A percentile compares a stretch with the other conserved stretches of the same genome.
These are phyloP conservation scores for Blastobotrys illinoisensis DNA, from an alignment of 1,139 yeast genomes.

Conservation along the genomic window DNA sequence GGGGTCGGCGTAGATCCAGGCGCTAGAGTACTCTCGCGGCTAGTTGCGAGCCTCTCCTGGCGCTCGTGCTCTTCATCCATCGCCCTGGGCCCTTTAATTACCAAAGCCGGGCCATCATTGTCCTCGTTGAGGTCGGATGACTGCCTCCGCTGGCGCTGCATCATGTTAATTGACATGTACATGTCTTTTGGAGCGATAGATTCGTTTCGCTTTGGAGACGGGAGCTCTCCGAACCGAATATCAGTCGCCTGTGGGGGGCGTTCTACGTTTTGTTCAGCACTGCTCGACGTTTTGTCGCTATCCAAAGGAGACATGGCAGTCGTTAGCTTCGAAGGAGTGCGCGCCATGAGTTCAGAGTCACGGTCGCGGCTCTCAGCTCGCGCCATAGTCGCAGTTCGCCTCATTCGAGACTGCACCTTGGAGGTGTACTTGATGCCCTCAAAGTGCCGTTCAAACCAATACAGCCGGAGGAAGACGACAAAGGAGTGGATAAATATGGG, in stretches of 20 bases:
- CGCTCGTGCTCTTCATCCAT: constrained; percentile 40
- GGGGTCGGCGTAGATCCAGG: neutral
- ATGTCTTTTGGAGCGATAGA: constrained; percentile 78
- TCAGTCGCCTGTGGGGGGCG: constrained; percentile 23
- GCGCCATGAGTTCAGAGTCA: neutral
- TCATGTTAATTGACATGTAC: constrained; percentile 74
- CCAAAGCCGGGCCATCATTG: constrained; percentile 75
- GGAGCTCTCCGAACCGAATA: constrained; percentile 40
- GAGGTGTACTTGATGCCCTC: constrained; percentile 74
- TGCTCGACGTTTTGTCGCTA: neutral
- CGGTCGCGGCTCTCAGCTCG: constrained; percentile 27
- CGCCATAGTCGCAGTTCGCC: constrained; percentile 71
- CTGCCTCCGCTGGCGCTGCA: constrained; percentile 46
- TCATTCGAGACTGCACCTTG: constrained; percentile 68
- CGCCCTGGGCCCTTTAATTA: constrained; percentile 75
- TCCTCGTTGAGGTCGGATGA: constrained; percentile 30
- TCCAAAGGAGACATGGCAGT: neutral
- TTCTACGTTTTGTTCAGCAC: constrained; percentile 1
- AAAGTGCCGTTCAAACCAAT: constrained; percentile 85
- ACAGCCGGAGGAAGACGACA: constrained; percentile 71
- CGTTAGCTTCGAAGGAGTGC: neutral
- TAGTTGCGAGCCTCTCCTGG: constrained; percentile 9
- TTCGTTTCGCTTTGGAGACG: constrained; percentile 39
- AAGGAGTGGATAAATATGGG: constrained; percentile 87
- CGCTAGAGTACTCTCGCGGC: neutral